These are phyloP conservation scores for Macaranga tanarius DNA, from an alignment of 441 rosid genomes.

Conservation along the genomic window DNA sequence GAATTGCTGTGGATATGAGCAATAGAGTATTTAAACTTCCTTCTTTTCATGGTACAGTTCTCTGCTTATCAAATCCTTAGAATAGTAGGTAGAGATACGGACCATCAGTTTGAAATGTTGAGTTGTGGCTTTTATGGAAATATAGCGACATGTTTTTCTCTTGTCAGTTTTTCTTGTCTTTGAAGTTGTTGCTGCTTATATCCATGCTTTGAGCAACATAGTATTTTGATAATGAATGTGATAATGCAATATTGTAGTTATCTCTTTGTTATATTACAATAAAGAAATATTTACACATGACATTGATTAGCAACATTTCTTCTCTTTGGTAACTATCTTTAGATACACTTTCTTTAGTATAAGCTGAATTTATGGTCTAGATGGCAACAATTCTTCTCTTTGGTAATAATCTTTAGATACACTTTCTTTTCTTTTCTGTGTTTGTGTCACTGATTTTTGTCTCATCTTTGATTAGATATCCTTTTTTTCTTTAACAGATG, in stretches of 20 bases:
- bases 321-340: background rate
- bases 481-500: conserved; percentile 47
- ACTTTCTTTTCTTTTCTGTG: no score
- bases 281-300: background rate
- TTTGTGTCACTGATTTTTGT: background rate
- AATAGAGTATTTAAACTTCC: conserved; percentile 71
- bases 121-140: background rate
- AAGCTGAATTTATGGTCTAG: background rate
- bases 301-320: background rate
- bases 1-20: conserved; percentile 86
- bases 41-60: conserved; percentile 68
- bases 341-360: background rate
- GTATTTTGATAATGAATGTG: background rate
- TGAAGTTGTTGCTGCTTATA: conserved; percentile 3
- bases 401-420: no score
- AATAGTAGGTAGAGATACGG: background rate
- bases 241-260: background rate
- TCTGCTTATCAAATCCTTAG: conserved; percentile 14
- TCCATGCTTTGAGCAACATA: background rate
- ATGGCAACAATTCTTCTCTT: background rate
- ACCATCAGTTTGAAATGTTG: background rate
- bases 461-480: background rate
- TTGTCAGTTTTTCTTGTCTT: background rate
- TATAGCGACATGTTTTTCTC: background rate
- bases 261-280: background rate